phyloP scores from a whole-genome alignment of 768 basidiomycete genomes.

The Xerocomellus dryophilus region DNA sequence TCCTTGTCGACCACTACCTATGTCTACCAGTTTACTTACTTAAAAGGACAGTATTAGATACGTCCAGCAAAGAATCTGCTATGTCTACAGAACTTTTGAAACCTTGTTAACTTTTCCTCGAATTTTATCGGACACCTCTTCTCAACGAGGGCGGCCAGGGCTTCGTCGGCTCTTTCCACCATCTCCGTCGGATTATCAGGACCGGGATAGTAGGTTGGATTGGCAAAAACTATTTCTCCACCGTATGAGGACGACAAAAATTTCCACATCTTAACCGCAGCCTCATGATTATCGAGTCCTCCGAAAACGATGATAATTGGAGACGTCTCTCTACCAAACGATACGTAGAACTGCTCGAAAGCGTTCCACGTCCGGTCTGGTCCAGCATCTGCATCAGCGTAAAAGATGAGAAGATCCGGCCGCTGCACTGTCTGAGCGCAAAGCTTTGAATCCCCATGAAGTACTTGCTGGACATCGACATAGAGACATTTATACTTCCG shows the following conservation, averaged over 20 bases:
- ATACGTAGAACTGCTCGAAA: conserved; percentile 18
- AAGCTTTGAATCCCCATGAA: background rate
- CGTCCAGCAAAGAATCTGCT: conserved; percentile 12
- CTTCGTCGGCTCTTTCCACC: conserved; percentile 17
- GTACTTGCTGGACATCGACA: conserved; percentile 1
- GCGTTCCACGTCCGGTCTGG: conserved; percentile 9
- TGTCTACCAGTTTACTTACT: too few species aligned
- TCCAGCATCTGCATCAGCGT: conserved; percentile 9
- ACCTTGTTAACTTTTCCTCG: conserved; percentile 17
- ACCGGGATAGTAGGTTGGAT: conserved; percentile 22
- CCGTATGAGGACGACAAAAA: conserved; percentile 9
- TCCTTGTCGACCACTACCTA: background rate
- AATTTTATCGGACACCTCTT: conserved; percentile 19
- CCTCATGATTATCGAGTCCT: conserved; percentile 16
- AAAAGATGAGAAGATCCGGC: conserved; percentile 25
- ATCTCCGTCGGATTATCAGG: conserved; percentile 8
- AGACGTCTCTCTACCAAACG: conserved; percentile 17
- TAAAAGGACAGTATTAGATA: conserved; percentile 5
- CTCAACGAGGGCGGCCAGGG: conserved; percentile 17
- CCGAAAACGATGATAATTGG: conserved; percentile 23
- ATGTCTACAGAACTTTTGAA: conserved; percentile 21
- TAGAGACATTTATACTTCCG: conserved; percentile 15
- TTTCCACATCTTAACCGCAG: conserved; percentile 15
- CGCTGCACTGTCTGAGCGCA: conserved; percentile 1
- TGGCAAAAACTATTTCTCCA: conserved; percentile 17